These are phyloP conservation scores for Apiotrichum sp. DNA, from an alignment of 1,284 basidiomycete genomes.

Conservation along the genomic window DNA sequence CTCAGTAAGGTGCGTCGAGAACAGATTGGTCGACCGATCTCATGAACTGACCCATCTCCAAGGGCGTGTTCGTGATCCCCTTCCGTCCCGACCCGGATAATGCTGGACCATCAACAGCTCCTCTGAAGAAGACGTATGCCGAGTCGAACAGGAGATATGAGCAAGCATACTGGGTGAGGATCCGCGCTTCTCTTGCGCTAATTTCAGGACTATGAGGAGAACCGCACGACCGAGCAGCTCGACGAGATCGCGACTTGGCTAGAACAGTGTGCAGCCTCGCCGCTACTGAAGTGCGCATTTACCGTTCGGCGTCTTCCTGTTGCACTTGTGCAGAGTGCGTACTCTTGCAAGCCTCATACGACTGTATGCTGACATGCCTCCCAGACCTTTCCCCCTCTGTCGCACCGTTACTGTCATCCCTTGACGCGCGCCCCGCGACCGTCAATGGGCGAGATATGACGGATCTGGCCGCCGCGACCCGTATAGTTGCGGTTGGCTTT, in stretches of 20 bases:
- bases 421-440: not conserved
- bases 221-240: constrained; percentile 25
- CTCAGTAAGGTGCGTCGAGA: constrained; percentile 25
- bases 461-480: constrained; percentile 25
- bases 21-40: not conserved
- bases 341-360: not conserved
- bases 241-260: constrained; percentile 37
- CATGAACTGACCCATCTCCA: not conserved
- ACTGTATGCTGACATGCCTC: not conserved
- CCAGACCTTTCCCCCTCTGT: constrained; percentile 22
- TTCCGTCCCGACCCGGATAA: constrained; percentile 5
- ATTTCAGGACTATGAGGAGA: constrained; percentile 23
- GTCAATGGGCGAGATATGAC: constrained; percentile 26
- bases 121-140: constrained; percentile 23
- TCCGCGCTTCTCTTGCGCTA: not conserved
- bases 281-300: constrained; percentile 3
- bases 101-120: constrained; percentile 3
- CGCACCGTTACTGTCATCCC: constrained; percentile 4
- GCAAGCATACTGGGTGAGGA: constrained; percentile 17
- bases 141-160: constrained; percentile 14
- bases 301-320: constrained; percentile 27
- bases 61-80: constrained; percentile 37
- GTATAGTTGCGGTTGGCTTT: constrained; percentile 26
- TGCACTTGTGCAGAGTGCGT: constrained; percentile 35
- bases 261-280: constrained; percentile 17